Percentiles rank a stretch among this genome's conserved stretches.
phyloP scores from a whole-genome alignment of 179 eudicot species.

The Camellia oleifera region DNA sequence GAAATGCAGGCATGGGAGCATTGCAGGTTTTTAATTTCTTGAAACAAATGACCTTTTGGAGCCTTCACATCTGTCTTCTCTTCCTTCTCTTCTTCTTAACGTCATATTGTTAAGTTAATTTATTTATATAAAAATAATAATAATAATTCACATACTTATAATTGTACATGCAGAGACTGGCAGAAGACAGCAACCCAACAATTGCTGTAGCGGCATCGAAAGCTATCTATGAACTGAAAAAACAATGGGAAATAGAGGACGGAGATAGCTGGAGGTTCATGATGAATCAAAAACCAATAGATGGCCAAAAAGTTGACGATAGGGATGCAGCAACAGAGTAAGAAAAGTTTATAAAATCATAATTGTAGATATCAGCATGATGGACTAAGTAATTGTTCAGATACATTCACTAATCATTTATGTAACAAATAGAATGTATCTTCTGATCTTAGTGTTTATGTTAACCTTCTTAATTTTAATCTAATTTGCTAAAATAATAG shows the following conservation, averaged over 20 bases:
- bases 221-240: slow-evolving; percentile 78
- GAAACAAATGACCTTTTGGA: too few relatives aligned
- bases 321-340: neutral
- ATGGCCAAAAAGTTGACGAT: slow-evolving; percentile 31
- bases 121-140: too few relatives aligned
- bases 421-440: too few relatives aligned
- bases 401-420: too few relatives aligned
- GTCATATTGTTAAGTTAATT: neutral
- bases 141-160: too few relatives aligned
- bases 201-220: slow-evolving; percentile 88
- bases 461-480: too few relatives aligned
- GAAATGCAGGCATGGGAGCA: slow-evolving; percentile 99
- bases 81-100: neutral
- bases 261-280: slow-evolving; percentile 89
- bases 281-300: slow-evolving; percentile 8
- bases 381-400: too few relatives aligned
- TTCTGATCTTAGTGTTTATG: too few relatives aligned
- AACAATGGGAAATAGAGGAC: slow-evolving; percentile 93
- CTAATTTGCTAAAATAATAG: too few relatives aligned
- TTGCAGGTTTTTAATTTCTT: slow-evolving; percentile 56
- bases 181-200: slow-evolving; percentile 88
- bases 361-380: too few relatives aligned
- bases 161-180: slow-evolving; percentile 59
- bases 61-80: neutral
- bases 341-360: too few relatives aligned